Evolutionary conservation across 768 basidiomycete genomes (phyloP).

Genomic region (Filobasidium wieringae): DNA sequence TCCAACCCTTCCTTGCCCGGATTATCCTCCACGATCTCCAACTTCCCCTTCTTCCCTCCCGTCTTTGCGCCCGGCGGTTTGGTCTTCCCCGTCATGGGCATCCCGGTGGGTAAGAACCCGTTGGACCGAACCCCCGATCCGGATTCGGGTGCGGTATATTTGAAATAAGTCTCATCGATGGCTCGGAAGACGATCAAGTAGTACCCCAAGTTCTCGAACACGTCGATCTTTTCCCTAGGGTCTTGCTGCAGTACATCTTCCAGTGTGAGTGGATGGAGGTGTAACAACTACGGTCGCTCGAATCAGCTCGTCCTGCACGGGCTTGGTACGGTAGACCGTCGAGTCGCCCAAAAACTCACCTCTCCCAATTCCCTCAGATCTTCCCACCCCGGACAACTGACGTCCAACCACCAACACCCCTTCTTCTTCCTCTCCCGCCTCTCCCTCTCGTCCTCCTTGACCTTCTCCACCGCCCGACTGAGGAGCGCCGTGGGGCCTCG

Average conservation of each 20-base stretch:
- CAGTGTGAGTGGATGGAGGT: conserved; percentile 80
- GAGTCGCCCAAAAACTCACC: conserved; percentile 39
- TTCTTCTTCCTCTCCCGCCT: conserved; percentile 6
- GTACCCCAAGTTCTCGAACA: conserved; percentile 77
- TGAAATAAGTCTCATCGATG: conserved; percentile 50
- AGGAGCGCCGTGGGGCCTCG: neutral
- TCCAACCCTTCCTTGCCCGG: conserved; percentile 44
- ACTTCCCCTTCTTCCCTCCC: conserved; percentile 21
- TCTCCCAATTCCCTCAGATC: conserved; percentile 78
- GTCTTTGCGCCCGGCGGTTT: neutral
- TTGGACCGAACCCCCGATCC: no score
- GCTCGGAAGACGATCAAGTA: conserved; percentile 82
- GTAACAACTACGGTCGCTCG: conserved; percentile 72
- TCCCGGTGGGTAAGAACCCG: neutral
- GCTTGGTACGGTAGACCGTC: neutral
- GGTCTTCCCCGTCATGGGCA: neutral
- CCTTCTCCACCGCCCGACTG: neutral
- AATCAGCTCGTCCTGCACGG: no score
- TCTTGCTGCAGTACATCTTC: conserved; percentile 90
- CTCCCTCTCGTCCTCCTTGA: neutral
- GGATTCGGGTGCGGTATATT: conserved; percentile 32
- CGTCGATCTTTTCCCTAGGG: conserved; percentile 79
- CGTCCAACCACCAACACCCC: conserved; percentile 75
- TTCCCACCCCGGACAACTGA: conserved; percentile 73
- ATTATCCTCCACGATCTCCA: conserved; percentile 43